A percentile compares a stretch with the other conserved stretches of the same genome.
phyloP scores from a whole-genome alignment of 208 protist genomes.

The Giardia duodenalis region DNA sequence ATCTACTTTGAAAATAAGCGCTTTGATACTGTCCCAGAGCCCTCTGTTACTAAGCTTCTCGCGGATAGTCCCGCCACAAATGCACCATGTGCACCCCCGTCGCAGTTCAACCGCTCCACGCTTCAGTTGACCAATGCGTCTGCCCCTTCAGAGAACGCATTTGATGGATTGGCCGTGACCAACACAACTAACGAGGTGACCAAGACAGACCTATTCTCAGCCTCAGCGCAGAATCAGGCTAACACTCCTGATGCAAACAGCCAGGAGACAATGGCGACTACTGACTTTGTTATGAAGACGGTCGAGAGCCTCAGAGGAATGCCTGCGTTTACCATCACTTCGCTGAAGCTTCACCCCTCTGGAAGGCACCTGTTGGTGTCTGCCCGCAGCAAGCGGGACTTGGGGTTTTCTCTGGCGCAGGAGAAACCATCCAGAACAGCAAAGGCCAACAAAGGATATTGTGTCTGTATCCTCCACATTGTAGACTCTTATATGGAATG shows the following conservation, averaged over 20 bases:
- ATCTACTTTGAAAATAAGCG: not conserved
- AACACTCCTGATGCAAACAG: not conserved
- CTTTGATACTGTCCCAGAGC: not conserved
- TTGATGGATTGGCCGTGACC: not conserved
- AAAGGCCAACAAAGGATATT: not conserved
- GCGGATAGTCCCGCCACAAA: not conserved
- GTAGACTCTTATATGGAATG: not conserved
- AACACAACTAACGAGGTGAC: not conserved
- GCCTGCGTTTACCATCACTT: not conserved
- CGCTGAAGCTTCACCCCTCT: not conserved
- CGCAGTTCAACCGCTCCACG: not conserved
- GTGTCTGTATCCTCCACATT: not conserved
- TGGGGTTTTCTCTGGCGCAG: not conserved
- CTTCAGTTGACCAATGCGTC: not conserved
- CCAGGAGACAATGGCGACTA: not conserved
- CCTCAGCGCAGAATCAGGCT: not conserved
- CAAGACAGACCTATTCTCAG: not conserved
- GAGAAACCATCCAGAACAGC: not conserved
- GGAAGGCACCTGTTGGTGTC: not conserved
- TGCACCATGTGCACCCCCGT: not conserved
- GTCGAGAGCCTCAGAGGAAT: not conserved
- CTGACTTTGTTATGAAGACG: not conserved
- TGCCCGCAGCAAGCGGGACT: not conserved
- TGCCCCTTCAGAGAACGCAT: too few relatives aligned
- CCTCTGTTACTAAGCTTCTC: not conserved